A percentile compares a stretch with the other conserved stretches of the same genome.
phyloP scores from a whole-genome alignment of 208 protist genomes.

The Acanthamoeba healyi region DNA sequence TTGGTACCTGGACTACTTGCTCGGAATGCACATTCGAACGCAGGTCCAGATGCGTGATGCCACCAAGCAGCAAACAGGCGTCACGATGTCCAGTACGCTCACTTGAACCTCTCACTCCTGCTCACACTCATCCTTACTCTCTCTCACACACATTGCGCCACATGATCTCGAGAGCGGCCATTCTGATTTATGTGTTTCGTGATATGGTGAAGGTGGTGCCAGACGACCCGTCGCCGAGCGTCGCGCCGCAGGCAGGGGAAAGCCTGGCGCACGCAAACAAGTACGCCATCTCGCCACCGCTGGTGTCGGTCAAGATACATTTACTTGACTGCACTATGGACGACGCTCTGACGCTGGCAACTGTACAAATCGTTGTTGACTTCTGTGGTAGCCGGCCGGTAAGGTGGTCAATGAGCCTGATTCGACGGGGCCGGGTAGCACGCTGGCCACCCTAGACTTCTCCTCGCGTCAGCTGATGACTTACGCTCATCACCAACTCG shows the following conservation, averaged over 20 bases:
- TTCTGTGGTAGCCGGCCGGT: neutral
- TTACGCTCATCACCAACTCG: slow-evolving; percentile 2
- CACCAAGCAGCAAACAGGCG: neutral
- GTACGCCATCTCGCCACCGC: too few species aligned
- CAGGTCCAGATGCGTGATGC: slow-evolving; percentile 34
- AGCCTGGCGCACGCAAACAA: neutral
- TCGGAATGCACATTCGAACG: slow-evolving; percentile 18
- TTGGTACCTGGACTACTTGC: slow-evolving; percentile 54
- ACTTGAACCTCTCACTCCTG: neutral
- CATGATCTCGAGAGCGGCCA: neutral
- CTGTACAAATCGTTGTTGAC: too few species aligned
- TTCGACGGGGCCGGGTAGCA: neutral
- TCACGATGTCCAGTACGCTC: neutral
- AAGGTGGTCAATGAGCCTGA: neutral
- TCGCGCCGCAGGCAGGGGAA: neutral
- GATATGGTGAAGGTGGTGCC: slow-evolving; percentile 34
- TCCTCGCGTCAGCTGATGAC: neutral
- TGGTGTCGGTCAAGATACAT: too few species aligned
- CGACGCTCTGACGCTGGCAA: too few species aligned
- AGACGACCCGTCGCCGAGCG: neutral
- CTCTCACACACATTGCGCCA: neutral
- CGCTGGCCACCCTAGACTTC: slow-evolving; percentile 13
- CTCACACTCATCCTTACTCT: neutral
- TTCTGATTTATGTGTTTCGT: neutral
- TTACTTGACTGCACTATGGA: too few species aligned